Base-by-base conservation (phyloP, 352 stramenopile species). In the Phytophthora aleatoria region DNA sequence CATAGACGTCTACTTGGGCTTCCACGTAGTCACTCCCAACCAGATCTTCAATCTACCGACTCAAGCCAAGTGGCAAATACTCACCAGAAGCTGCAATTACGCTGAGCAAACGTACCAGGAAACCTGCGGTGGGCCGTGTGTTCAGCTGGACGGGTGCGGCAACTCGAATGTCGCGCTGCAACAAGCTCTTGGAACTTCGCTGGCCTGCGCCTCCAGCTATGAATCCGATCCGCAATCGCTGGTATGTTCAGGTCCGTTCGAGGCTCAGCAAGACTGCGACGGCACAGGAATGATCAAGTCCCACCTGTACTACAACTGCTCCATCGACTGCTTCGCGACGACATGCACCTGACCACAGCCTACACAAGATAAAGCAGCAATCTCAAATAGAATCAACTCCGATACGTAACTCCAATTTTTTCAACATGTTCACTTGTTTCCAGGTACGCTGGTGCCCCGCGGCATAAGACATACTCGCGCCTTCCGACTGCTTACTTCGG, bases 11-110 rank as follows among this genome's bases (percentile, higher is more conserved):
- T 89, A 86, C 61, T 4, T 94, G 4, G 81, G 64, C 24, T 94
- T 94, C 61, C 85, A 94, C 43, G 68, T 90, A 12, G 71, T 90
- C 33, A 90, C 83, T 0, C 57, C 81, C 3, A 94, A 91, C 61
- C 77, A 82, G n/a, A 77, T 91, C 52, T 9, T 92, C 0, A 73
- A 91, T 42, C 69, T 94, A 12, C 62, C 69, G 3, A 61, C 36
- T 26, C 71, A 71, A 31, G 70, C 81, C 3, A 65, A 76, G 51
- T 94, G 85, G 85, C 78, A 60, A 45, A 83, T 94, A 11, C 56
- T 76, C 54, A 94, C 85, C 20, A 77, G 85, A 45, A 67, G 59
- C 49, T 94, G 85, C 38, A 39, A 79, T 27, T 88, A 85, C 52
- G 33, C 50, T 2, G 74, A 91, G 44, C 57, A 57, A 43, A 73